Percentiles rank a stretch among this genome's conserved stretches.
Evolutionary conservation across 2,329 filamentous ascomycete species (phyloP).

Genomic region (Didymella segeticola): DNA sequence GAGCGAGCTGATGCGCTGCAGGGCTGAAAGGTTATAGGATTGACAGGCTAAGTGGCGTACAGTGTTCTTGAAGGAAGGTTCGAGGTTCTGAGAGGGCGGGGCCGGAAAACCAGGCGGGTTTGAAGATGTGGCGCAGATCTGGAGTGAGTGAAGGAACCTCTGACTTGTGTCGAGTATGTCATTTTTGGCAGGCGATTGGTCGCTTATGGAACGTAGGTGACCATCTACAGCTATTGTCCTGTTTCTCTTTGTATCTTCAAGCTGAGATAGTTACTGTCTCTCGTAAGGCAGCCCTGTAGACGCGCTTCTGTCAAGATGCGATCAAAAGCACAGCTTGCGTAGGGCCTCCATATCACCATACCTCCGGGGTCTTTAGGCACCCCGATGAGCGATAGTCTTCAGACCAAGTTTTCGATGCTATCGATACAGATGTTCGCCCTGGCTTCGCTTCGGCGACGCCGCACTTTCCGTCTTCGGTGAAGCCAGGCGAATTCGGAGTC

Average conservation of each 20-base stretch:
- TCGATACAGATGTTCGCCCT: not conserved
- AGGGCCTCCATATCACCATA: no score
- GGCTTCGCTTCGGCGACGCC: conserved; percentile 1
- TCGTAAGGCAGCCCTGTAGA: no score
- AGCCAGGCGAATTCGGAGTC: not conserved
- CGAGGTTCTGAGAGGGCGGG: not conserved
- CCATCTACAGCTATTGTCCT: not conserved
- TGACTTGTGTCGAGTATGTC: not conserved
- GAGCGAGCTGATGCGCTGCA: not conserved
- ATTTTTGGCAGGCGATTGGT: not conserved
- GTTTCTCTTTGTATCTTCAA: no score
- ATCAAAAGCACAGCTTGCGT: no score
- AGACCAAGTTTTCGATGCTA: no score
- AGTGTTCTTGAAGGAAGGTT: not conserved
- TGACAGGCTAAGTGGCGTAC: not conserved
- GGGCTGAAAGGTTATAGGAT: conserved; percentile 4
- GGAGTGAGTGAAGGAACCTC: not conserved
- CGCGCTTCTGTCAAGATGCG: no score
- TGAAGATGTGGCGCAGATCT: conserved; percentile 1
- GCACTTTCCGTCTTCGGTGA: not conserved
- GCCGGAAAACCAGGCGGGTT: not conserved
- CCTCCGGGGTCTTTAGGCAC: no score
- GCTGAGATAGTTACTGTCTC: no score
- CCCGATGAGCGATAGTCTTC: no score
- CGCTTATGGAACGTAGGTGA: not conserved